Evolutionary conservation across 331 rosid species (phyloP), one percentile per base, ranked within the genome.

Genomic region (Malus hybrid): DNA sequence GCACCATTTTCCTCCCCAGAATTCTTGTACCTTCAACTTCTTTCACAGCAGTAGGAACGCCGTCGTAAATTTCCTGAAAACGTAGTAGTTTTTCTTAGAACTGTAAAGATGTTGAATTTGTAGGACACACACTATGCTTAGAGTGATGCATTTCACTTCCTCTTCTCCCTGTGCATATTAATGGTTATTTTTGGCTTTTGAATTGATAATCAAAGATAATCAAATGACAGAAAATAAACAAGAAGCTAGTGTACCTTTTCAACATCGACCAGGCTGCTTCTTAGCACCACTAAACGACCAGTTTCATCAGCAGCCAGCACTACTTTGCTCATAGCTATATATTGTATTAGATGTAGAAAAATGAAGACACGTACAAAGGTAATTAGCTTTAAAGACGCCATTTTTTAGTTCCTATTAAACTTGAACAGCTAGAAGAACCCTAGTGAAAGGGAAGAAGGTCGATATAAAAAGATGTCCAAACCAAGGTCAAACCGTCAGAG

Each of bases 401-500:
- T 89, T 62, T 76, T 57, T 12, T 9, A 13, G 33, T 27, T 62
- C 10, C 65, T 62, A 69, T 62, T 15, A 15, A 74, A 73, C 32
- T 74, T 55, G 64, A 48, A 79, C 59, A 31, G 57, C 50, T 27
- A 69, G 69, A 80, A 70, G 77, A 82, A 77, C 46, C 36, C 16
- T 42, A 15, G 8, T 48, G 61, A 69, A 28, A 63, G 62, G 69
- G 81, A 73, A 77, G 73, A 72, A 65, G 79, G 62, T 57, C 11
- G 52, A 16, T 56, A 29, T 19, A 52, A 13, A 15, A 1, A 7
- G 42, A 34, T 34, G 0, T 76, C 76, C 60, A 73, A 66, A 34
- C 9, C 39, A 34, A 71, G 78, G 80, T 76, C 78, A 78, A 72
- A 46, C 28, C 79, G 90, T 84, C 86, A 86, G 80, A 75, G 75